Percentiles rank a stretch among this genome's conserved stretches.
Evolutionary conservation across 257 asterid species (phyloP).

Genomic region (Solanum pimpinellifolium): DNA sequence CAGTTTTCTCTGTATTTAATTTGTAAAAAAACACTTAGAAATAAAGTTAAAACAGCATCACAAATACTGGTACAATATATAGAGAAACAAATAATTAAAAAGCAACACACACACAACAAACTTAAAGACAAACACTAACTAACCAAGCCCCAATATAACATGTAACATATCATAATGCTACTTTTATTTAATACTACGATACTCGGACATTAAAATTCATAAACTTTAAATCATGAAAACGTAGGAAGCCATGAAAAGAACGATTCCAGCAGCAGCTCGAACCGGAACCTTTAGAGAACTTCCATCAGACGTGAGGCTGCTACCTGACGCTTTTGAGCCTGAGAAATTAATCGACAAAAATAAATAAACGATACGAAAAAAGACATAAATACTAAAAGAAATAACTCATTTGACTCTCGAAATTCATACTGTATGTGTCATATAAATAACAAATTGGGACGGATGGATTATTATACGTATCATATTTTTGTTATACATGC

Average conservation of each 20-base stretch:
- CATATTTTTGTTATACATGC: not conserved
- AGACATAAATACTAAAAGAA: no score
- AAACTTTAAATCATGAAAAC: not conserved
- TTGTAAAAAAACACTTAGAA: not conserved
- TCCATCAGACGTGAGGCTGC: slow-evolving; percentile 21
- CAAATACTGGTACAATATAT: not conserved
- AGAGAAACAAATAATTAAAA: not conserved
- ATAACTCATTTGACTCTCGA: not conserved
- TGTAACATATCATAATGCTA: not conserved
- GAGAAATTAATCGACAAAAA: not conserved
- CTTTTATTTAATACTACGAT: not conserved
- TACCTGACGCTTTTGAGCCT: slow-evolving; percentile 38
- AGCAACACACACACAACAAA: not conserved
- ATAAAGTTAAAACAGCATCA: not conserved
- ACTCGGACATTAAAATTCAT: not conserved
- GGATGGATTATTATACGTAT: not conserved
- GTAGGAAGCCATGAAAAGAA: slow-evolving; percentile 19
- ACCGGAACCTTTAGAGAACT: slow-evolving; percentile 6
- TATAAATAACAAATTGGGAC: not conserved
- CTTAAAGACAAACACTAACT: not conserved
- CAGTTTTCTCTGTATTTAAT: not conserved
- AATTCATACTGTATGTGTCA: no score
- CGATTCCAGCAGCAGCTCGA: slow-evolving; percentile 6
- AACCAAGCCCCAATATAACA: not conserved
- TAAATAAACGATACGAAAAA: not conserved